Percentiles rank a stretch among this genome's conserved stretches.
These are phyloP conservation scores for Entomortierella chlamydospora DNA, from an alignment of 192 early-diverging fungal species.

Conservation along the genomic window DNA sequence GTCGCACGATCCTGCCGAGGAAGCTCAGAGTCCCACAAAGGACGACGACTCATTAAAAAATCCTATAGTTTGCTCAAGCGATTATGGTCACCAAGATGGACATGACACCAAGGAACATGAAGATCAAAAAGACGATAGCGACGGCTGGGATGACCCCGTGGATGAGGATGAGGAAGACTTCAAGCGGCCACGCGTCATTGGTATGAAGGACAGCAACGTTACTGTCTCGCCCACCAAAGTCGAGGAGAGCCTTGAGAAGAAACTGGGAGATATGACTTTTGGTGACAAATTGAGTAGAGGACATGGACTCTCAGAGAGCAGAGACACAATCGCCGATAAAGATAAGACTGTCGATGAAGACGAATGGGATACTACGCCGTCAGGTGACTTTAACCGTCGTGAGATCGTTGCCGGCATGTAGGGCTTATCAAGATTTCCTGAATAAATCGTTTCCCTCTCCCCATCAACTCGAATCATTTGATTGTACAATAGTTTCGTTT, in stretches of 20 bases:
- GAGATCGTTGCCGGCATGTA: slow-evolving; percentile 39
- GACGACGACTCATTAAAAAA: slow-evolving; percentile 38
- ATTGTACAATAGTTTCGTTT: too few species aligned
- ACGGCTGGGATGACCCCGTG: slow-evolving; percentile 13
- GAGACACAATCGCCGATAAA: neutral
- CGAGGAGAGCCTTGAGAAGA: slow-evolving; percentile 7
- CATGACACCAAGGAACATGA: neutral
- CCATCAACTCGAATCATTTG: too few species aligned
- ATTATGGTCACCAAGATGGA: slow-evolving; percentile 22
- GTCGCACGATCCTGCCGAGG: neutral
- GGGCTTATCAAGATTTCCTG: neutral
- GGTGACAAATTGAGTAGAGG: slow-evolving; percentile 19
- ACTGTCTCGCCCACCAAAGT: too few species aligned
- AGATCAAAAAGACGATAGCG: slow-evolving; percentile 23
- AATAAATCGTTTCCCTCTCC: too few species aligned
- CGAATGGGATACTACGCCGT: slow-evolving; percentile 33
- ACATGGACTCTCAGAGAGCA: neutral
- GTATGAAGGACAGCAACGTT: neutral
- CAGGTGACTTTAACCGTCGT: slow-evolving; percentile 23
- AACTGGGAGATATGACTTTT: slow-evolving; percentile 10
- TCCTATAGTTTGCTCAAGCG: slow-evolving; percentile 20
- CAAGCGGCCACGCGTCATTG: neutral
- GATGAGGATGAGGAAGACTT: slow-evolving; percentile 5
- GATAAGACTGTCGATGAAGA: slow-evolving; percentile 27
- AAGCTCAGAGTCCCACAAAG: slow-evolving; percentile 22